A percentile compares a stretch with the other conserved stretches of the same genome.
Conservation (phyloP, 2,329 filamentous ascomycete species). For the Venturia aucupariae region DNA sequence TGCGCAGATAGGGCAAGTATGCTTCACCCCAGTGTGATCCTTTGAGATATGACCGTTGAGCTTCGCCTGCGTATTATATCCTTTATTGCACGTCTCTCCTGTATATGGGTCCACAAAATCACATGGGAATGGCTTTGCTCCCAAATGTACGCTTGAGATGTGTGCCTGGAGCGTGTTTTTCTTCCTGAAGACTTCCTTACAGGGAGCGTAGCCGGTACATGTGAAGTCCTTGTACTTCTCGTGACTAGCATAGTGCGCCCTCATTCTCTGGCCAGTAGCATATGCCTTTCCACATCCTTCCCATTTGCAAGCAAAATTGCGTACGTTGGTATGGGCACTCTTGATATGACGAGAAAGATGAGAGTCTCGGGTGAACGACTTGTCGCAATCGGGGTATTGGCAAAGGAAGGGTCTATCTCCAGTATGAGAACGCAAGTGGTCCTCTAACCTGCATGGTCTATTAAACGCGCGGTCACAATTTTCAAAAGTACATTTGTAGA, state of each 20-base stretch:
- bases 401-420: slow-evolving; percentile 77
- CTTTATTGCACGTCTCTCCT: slow-evolving; percentile 50
- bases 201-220: slow-evolving; percentile 61
- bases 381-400: slow-evolving; percentile 59
- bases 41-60: slow-evolving; percentile 63
- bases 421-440: slow-evolving; percentile 76
- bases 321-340: slow-evolving; percentile 64
- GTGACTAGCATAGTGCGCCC: slow-evolving; percentile 70
- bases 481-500: slow-evolving; percentile 62
- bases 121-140: slow-evolving; percentile 64
- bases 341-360: slow-evolving; percentile 81
- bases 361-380: slow-evolving; percentile 77
- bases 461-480: slow-evolving; percentile 79
- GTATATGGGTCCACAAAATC: slow-evolving; percentile 45
- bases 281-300: slow-evolving; percentile 72
- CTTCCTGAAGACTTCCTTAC: slow-evolving; percentile 74
- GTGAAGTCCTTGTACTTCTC: slow-evolving; percentile 65
- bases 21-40: slow-evolving; percentile 53
- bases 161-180: slow-evolving; percentile 79
- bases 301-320: slow-evolving; percentile 62
- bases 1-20: not conserved
- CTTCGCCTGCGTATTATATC: slow-evolving; percentile 64
- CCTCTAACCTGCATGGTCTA: slow-evolving; percentile 67
- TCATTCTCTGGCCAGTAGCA: slow-evolving; percentile 66
- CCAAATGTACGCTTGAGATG: slow-evolving; percentile 65